Percentiles rank a stretch among this genome's conserved stretches.
Conservation (phyloP, 2,329 filamentous ascomycete genomes). For the Paracorniculantispora psalliotae region DNA sequence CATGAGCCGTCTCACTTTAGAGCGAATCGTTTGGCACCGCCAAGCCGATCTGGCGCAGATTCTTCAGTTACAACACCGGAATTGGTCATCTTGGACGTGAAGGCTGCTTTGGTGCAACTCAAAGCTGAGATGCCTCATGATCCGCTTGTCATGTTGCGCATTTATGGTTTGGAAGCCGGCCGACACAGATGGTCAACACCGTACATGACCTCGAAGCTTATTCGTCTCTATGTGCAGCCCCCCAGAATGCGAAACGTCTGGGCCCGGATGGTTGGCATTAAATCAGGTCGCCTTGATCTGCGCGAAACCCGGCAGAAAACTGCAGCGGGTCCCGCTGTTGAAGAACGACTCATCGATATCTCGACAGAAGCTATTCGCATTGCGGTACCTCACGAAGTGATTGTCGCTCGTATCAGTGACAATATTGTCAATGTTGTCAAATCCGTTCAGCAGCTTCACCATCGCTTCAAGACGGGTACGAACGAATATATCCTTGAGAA, state of each 20-base stretch:
- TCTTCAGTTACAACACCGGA: slow-evolving; percentile 46
- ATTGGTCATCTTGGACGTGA: slow-evolving; percentile 76
- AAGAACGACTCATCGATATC: slow-evolving; percentile 81
- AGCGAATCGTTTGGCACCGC: slow-evolving; percentile 34
- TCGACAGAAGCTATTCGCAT: slow-evolving; percentile 80
- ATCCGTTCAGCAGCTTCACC: slow-evolving; percentile 82
- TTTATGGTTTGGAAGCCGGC: slow-evolving; percentile 77
- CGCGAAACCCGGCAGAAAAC: slow-evolving; percentile 70
- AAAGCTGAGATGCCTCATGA: slow-evolving; percentile 86
- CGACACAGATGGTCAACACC: slow-evolving; percentile 84
- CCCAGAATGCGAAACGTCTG: slow-evolving; percentile 79
- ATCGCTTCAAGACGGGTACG: slow-evolving; percentile 82
- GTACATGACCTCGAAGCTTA: slow-evolving; percentile 69
- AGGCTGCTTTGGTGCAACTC: slow-evolving; percentile 74
- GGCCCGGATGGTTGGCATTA: slow-evolving; percentile 82
- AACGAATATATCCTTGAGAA: slow-evolving; percentile 88
- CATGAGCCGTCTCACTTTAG: slow-evolving; percentile 27
- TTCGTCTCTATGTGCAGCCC: slow-evolving; percentile 82
- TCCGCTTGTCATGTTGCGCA: slow-evolving; percentile 84
- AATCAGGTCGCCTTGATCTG: slow-evolving; percentile 73
- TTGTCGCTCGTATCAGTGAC: slow-evolving; percentile 87
- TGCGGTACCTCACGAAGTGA: slow-evolving; percentile 84
- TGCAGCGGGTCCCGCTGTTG: slow-evolving; percentile 49
- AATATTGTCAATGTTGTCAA: slow-evolving; percentile 87
- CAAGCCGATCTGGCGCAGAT: slow-evolving; percentile 27